These are phyloP conservation scores for Achaetomium macrosporum DNA, from an alignment of 2,329 filamentous ascomycete species.

Conservation along the genomic window DNA sequence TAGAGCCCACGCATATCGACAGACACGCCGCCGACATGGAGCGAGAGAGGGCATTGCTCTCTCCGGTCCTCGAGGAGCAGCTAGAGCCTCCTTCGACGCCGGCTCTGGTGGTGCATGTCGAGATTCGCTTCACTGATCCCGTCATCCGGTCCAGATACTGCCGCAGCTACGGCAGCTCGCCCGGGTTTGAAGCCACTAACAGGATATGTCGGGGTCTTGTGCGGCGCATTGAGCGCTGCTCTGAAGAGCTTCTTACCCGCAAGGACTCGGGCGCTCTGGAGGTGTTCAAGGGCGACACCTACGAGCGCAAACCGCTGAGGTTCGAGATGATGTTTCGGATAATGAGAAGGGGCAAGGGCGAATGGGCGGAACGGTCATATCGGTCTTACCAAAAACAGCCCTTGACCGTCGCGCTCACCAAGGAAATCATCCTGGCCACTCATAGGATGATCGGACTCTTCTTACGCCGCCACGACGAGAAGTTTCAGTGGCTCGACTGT, in stretches of 20 bases:
- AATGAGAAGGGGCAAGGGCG: slow-evolving; percentile 34
- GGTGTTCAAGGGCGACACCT: slow-evolving; percentile 25
- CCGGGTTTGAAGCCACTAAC: slow-evolving; percentile 38
- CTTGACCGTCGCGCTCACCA: slow-evolving; percentile 39
- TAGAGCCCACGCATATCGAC: slow-evolving; percentile 10
- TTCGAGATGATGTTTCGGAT: slow-evolving; percentile 46
- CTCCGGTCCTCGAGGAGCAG: slow-evolving; percentile 23
- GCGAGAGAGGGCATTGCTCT: slow-evolving; percentile 17
- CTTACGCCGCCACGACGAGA: slow-evolving; percentile 44
- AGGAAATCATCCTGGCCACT: slow-evolving; percentile 42
- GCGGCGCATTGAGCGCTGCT: slow-evolving; percentile 46
- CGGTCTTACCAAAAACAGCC: slow-evolving; percentile 46
- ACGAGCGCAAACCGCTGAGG: slow-evolving; percentile 38
- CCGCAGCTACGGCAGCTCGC: slow-evolving; percentile 43
- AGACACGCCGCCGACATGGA: slow-evolving; percentile 18
- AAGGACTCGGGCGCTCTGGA: slow-evolving; percentile 44
- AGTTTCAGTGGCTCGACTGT: slow-evolving; percentile 43
- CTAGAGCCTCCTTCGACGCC: slow-evolving; percentile 8
- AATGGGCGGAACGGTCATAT: slow-evolving; percentile 41
- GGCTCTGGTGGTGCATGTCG: slow-evolving; percentile 37
- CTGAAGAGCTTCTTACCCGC: slow-evolving; percentile 48
- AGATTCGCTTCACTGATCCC: slow-evolving; percentile 42
- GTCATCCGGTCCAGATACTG: slow-evolving; percentile 37
- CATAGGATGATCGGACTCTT: slow-evolving; percentile 48
- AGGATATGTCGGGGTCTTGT: slow-evolving; percentile 45